Base-by-base conservation (phyloP, 495 filamentous ascomycete genomes). In the Aspergillus diversus region DNA sequence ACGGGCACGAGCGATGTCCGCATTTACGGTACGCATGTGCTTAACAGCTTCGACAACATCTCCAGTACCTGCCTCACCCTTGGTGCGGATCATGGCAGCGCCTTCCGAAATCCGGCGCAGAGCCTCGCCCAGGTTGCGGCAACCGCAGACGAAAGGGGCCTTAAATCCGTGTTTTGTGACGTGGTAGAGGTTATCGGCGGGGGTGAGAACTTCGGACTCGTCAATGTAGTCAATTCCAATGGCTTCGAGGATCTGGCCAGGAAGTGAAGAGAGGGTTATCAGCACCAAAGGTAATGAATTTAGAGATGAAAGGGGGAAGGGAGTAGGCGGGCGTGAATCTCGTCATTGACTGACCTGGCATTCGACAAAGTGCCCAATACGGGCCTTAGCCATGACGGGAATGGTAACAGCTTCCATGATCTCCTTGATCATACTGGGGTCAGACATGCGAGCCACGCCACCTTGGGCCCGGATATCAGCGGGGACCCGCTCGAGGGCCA, bases 301-400 rank as follows among this genome's bases (percentile, higher is more conserved):
- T 9, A 9, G 11, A 21, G 13, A 50, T 21, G 42, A 16, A 47
- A 37, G 21, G 21, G 51, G 9, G 17, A 56, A 16, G n/a, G 32
- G 16, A 48, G 33, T 11, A 21, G 27, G 55, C 21, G 21, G 21
- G 21, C 21, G 21, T 27, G 21, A 27, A 27, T 27, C 21, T 27
- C 15, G 34, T 62, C 34, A 39, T 4, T 15, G 15, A 70, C 75
- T 54, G 76, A 90, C 87, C 87, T 91, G 94, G 82, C 94, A 97
- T 81, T 99, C 95, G 64, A 97, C 93, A 66, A 97, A 92, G 78
- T 99, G 95, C 31, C 95, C 95, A 73, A 99, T 99, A 75, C 95
- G 89, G 16, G 94, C 95, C 81, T 99, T 99, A 21, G 95, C 95
- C 95, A 99, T 99, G 75, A 99, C 96, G 63, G 95, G 95, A 65